phyloP scores from a whole-genome alignment of 192 early-diverging fungal genomes.

The Podila epicladia region DNA sequence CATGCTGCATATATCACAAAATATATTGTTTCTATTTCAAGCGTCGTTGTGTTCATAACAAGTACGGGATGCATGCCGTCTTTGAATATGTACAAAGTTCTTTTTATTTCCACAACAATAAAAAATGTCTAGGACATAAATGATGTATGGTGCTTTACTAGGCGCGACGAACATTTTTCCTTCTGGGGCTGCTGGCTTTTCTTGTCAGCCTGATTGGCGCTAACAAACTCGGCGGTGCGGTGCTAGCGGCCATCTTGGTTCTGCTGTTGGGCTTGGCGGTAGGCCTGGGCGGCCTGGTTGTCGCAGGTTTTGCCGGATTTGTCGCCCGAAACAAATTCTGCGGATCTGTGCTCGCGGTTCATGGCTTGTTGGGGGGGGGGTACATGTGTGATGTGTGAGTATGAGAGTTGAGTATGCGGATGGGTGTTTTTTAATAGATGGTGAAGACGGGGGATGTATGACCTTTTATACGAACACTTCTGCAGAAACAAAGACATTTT shows the following conservation, averaged over 20 bases:
- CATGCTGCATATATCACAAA: no score
- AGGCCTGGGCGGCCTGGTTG: neutral
- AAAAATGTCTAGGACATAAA: no score
- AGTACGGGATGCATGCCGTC: neutral
- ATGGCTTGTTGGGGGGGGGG: neutral
- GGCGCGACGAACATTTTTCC: neutral
- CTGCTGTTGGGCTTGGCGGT: slow-evolving; percentile 6
- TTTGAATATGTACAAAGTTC: slow-evolving; percentile 2
- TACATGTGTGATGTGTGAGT: neutral
- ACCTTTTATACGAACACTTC: no score
- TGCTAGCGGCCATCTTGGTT: neutral
- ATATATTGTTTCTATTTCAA: no score
- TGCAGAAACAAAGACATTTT: no score
- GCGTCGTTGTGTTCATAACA: no score
- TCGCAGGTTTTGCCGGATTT: neutral
- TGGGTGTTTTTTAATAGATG: neutral
- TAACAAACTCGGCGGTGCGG: slow-evolving; percentile 8
- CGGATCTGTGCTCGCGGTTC: neutral
- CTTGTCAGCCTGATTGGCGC: slow-evolving; percentile 1
- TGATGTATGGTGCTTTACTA: neutral
- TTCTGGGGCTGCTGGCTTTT: neutral
- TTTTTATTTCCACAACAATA: neutral
- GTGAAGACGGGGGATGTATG: no score
- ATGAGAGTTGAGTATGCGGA: neutral
- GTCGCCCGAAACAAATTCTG: slow-evolving; percentile 14